Evolutionary conservation across 495 filamentous ascomycete genomes (phyloP).

Genomic region (Terfezia claveryi): DNA sequence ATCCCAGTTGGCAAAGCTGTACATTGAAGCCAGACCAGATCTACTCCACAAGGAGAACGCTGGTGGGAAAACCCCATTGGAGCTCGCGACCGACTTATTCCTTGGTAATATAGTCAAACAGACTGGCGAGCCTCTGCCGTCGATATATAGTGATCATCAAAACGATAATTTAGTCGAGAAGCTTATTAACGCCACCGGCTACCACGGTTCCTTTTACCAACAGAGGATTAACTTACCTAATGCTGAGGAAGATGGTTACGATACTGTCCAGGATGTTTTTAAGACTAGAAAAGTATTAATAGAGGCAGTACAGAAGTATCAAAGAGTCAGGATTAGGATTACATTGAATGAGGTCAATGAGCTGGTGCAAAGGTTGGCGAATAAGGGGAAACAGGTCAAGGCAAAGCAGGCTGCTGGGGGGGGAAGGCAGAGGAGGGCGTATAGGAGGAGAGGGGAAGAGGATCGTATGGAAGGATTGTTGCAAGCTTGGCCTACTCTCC

Average conservation of each 20-base stretch:
- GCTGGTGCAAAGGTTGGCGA: background rate
- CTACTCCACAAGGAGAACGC: conserved; percentile 11
- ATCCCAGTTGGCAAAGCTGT: background rate
- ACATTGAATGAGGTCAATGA: background rate
- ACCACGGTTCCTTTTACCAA: background rate
- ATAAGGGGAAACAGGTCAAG: background rate
- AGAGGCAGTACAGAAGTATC: background rate
- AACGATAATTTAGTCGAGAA: too few species aligned
- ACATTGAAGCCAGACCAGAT: conserved; percentile 6
- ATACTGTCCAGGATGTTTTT: background rate
- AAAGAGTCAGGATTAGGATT: background rate
- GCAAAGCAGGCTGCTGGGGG: background rate
- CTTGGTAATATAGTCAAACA: background rate
- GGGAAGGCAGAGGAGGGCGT: background rate
- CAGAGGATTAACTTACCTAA: background rate
- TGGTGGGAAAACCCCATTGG: conserved; percentile 11
- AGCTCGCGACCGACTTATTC: conserved; percentile 6
- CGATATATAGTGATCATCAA: background rate
- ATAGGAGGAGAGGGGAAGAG: background rate
- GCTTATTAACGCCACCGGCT: too few species aligned
- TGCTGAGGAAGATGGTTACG: background rate
- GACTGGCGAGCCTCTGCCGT: background rate
- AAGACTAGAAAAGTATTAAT: background rate
- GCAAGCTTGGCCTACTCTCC: background rate
- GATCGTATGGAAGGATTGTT: background rate